Evolutionary conservation across 257 asterid species (phyloP).

Genomic region (Petunia axillaris): DNA sequence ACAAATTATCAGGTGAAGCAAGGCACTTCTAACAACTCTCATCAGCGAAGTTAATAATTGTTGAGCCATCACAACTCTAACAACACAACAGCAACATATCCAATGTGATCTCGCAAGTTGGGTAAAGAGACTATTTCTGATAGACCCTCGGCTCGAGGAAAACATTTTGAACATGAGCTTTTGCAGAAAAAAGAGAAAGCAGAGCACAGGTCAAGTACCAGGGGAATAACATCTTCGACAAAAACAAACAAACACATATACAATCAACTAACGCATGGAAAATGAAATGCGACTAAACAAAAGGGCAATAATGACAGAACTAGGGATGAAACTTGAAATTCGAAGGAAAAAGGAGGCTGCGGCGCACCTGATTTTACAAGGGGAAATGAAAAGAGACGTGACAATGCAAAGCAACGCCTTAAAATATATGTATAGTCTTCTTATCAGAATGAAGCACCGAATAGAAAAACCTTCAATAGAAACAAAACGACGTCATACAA

Average conservation of each 20-base stretch:
- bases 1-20: not conserved
- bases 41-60: not conserved
- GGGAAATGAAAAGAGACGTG: not conserved
- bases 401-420: not conserved
- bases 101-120: not conserved
- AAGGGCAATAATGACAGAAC: not conserved
- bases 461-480: not conserved
- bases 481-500: constrained; percentile 5
- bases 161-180: not conserved
- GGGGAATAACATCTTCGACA: not conserved
- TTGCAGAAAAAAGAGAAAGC: not conserved
- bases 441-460: not conserved
- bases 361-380: constrained; percentile 4
- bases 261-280: not conserved
- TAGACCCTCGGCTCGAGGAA: too few species aligned
- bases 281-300: too few species aligned
- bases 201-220: not conserved
- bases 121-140: too few species aligned
- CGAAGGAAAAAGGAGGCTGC: constrained; percentile 3
- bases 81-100: not conserved
- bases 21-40: not conserved
- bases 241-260: not conserved
- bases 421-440: not conserved
- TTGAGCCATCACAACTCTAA: not conserved
- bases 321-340: not conserved